A percentile compares a stretch with the other conserved stretches of the same genome.
Conservation (phyloP, 192 early-diverging fungal genomes). For the Lobosporangium transversale region DNA sequence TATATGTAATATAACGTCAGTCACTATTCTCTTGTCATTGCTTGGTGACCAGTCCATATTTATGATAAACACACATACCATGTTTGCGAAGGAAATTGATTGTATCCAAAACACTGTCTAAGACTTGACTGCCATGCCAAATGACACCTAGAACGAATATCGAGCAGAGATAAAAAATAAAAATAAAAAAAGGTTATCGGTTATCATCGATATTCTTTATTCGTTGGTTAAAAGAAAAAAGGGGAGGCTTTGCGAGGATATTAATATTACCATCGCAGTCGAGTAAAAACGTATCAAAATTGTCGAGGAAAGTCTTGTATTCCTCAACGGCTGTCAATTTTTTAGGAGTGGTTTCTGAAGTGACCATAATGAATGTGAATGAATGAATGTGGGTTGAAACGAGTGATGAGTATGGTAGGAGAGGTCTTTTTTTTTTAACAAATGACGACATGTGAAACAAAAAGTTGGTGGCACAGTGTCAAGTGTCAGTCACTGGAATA, state of each 20-base stretch:
- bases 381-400: neutral
- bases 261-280: conserved; percentile 99
- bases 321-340: conserved; percentile 62
- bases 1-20: conserved; percentile 8
- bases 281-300: conserved; percentile 92
- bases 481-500: too few relatives aligned
- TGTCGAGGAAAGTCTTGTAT: conserved; percentile 71
- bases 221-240: too few relatives aligned
- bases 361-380: conserved; percentile 2
- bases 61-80: conserved; percentile 65
- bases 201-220: too few relatives aligned
- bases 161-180: neutral
- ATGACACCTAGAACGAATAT: conserved; percentile 83
- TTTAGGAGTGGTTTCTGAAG: conserved; percentile 14
- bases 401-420: too few relatives aligned
- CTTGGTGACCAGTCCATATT: too few relatives aligned
- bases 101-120: conserved; percentile 76
- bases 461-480: too few relatives aligned
- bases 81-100: conserved; percentile 76
- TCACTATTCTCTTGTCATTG: neutral
- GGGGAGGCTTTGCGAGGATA: too few relatives aligned
- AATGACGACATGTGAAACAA: too few relatives aligned
- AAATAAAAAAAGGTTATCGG: neutral
- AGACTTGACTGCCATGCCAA: conserved; percentile 80
- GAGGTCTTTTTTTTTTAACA: too few relatives aligned